These are phyloP conservation scores for Ustilago cynodontis DNA, from an alignment of 1,284 basidiomycete species.

Conservation along the genomic window DNA sequence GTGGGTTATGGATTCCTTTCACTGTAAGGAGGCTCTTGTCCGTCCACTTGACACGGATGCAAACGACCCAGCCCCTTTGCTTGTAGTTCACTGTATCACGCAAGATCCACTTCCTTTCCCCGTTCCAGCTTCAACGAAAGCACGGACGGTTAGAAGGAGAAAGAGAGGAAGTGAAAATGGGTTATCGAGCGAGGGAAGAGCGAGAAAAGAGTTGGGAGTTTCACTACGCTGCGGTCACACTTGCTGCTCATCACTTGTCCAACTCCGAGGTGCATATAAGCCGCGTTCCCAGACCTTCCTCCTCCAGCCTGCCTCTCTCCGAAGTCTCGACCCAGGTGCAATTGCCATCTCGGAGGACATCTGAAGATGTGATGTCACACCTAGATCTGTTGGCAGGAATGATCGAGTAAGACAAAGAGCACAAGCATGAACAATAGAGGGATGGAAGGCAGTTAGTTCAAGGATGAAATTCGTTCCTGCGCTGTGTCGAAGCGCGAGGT, in stretches of 20 bases:
- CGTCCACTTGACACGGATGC: background rate
- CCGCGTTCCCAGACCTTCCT: background rate
- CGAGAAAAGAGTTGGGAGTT: no score
- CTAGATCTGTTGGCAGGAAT: background rate
- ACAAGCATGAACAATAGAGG: background rate
- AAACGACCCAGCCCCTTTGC: no score
- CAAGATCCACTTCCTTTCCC: background rate
- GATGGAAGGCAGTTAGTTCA: no score
- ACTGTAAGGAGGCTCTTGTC: conserved; percentile 1
- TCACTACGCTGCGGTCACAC: no score
- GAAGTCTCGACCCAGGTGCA: background rate
- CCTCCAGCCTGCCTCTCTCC: background rate
- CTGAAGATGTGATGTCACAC: background rate
- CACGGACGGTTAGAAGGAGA: no score
- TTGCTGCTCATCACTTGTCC: background rate
- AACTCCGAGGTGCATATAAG: conserved; percentile 8
- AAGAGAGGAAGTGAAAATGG: no score
- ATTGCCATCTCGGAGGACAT: background rate
- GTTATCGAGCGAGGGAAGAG: background rate
- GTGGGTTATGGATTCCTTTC: background rate
- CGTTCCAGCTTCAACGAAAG: background rate
- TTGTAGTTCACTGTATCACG: background rate
- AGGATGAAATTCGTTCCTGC: background rate
- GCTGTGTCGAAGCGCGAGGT: background rate
- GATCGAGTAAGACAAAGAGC: background rate